Evolutionary conservation across 2,329 filamentous ascomycete genomes (phyloP).

Genomic region (Thelonectria olida): DNA sequence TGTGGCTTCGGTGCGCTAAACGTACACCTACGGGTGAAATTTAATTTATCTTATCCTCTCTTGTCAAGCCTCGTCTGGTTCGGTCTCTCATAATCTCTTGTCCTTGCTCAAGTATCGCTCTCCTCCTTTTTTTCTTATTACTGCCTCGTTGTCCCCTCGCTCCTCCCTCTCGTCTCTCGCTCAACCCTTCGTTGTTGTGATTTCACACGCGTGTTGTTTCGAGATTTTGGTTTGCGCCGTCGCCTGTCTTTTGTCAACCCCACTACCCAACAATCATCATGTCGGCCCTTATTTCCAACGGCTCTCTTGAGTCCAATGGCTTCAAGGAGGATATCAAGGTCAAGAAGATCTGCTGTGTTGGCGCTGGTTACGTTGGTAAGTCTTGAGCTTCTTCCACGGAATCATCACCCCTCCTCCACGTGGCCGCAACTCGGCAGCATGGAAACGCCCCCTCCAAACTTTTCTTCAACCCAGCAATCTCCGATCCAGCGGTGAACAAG

Average conservation of each 20-base stretch:
- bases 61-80: constrained; percentile 14
- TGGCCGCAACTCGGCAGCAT: neutral
- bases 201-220: constrained; percentile 32
- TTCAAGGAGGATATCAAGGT: constrained; percentile 47
- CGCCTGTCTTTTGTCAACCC: constrained; percentile 24
- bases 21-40: constrained; percentile 13
- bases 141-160: constrained; percentile 9
- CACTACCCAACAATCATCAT: constrained; percentile 30
- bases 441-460: neutral
- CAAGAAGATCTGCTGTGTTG: constrained; percentile 75
- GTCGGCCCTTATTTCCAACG: constrained; percentile 44
- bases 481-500: constrained; percentile 16
- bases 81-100: constrained; percentile 12
- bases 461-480: neutral
- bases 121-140: constrained; percentile 16
- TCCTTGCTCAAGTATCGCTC: constrained; percentile 18
- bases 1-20: constrained; percentile 4
- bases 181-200: constrained; percentile 28
- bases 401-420: neutral
- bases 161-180: constrained; percentile 16
- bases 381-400: constrained; percentile 24
- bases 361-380: constrained; percentile 80
- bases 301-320: constrained; percentile 44
- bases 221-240: constrained; percentile 34
- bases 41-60: constrained; percentile 19